A percentile compares a stretch with the other conserved stretches of the same genome.
Evolutionary conservation across 805 yeast genomes (phyloP).

Genomic region (Starmerella tilneyi): DNA sequence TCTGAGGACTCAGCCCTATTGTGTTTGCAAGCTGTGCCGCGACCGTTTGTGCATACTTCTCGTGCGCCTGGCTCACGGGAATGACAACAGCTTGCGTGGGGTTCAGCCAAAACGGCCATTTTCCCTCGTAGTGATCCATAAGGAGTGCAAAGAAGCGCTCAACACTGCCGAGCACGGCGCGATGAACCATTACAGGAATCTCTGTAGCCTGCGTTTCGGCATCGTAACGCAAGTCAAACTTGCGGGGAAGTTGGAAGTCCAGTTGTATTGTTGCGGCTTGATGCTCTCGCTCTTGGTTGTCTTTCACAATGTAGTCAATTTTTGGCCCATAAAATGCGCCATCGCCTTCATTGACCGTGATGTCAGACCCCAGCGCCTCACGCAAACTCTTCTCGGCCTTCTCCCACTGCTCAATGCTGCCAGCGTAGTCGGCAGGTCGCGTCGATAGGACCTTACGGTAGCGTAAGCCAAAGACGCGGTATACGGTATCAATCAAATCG

Average conservation of each 20-base stretch:
- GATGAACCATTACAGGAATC: conserved; percentile 86
- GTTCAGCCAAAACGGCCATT: conserved; percentile 96
- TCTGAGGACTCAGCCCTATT: not conserved
- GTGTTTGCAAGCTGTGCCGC: conserved; percentile 33
- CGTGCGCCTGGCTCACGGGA: conserved; percentile 56
- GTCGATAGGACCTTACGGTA: conserved; percentile 70
- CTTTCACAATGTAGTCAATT: conserved; percentile 75
- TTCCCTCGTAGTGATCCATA: conserved; percentile 80
- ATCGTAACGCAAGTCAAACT: conserved; percentile 66
- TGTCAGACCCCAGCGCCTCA: conserved; percentile 47
- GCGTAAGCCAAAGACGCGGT: conserved; percentile 53
- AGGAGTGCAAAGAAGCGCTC: conserved; percentile 87
- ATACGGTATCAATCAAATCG: conserved; percentile 62
- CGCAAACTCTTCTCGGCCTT: conserved; percentile 63
- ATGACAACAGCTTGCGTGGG: conserved; percentile 82
- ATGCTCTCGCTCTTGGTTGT: conserved; percentile 68
- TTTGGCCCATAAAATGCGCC: conserved; percentile 74
- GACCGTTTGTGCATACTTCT: conserved; percentile 43
- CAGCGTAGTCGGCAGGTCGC: conserved; percentile 71
- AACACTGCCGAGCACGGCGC: conserved; percentile 91
- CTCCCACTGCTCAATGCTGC: conserved; percentile 69
- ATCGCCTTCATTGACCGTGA: conserved; percentile 78
- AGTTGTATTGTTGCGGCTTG: conserved; percentile 94
- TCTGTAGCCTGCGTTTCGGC: conserved; percentile 37
- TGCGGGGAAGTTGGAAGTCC: conserved; percentile 85